Percentiles rank a stretch among this genome's conserved stretches.
Conservation (phyloP, 1,139 yeast species). For the Debaryomycetaceae sp. region DNA sequence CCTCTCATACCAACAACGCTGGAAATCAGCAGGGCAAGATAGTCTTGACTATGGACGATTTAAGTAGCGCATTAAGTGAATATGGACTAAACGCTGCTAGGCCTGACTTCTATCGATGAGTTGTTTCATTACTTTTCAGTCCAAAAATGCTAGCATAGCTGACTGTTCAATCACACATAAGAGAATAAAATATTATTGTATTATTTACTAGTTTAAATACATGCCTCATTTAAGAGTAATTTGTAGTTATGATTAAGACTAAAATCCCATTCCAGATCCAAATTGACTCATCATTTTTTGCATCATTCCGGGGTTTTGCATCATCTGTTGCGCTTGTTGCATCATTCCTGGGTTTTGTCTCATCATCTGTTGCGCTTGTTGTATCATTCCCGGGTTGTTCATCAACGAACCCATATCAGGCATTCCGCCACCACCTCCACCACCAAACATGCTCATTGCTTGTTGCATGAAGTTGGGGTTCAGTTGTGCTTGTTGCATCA, state of each 20-base stretch:
- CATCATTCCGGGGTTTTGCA: constrained; percentile 58
- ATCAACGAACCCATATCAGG: constrained; percentile 54
- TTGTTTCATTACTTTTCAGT: too few relatives aligned
- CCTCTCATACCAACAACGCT: constrained; percentile 38
- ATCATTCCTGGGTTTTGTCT: constrained; percentile 72
- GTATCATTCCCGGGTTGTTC: constrained; percentile 43
- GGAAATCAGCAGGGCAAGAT: constrained; percentile 70
- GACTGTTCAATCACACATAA: too few relatives aligned
- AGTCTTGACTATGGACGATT: constrained; percentile 83
- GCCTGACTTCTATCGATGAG: constrained; percentile 73
- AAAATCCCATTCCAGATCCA: constrained; percentile 16
- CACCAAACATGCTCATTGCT: constrained; percentile 56
- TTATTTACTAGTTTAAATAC: not conserved
- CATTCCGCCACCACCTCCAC: constrained; percentile 48
- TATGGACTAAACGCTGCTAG: constrained; percentile 88
- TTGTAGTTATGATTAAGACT: not conserved
- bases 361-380: constrained; percentile 56
- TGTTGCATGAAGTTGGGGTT: constrained; percentile 56
- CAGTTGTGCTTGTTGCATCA: constrained; percentile 49
- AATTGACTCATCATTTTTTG: constrained; percentile 79
- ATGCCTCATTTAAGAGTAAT: not conserved
- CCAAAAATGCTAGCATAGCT: too few relatives aligned
- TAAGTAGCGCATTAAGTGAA: constrained; percentile 83
- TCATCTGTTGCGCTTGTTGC: constrained; percentile 56
- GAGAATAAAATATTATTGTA: too few relatives aligned